Evolutionary conservation across 2,329 filamentous ascomycete genomes (phyloP), one percentile per base, ranked within the genome.

Genomic region (Endocalyx cinctus): DNA sequence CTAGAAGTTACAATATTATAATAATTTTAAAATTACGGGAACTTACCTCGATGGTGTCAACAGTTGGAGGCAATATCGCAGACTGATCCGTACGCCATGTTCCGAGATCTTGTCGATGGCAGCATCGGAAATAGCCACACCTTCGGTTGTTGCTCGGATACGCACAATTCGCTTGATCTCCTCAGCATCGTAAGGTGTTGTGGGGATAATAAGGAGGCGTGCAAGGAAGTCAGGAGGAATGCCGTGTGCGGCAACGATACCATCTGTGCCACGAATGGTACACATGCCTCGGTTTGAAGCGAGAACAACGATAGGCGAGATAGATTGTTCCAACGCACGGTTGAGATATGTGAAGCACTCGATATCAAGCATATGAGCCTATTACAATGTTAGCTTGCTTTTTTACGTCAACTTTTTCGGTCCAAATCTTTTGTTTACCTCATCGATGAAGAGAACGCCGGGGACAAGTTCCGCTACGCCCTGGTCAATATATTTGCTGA

Each of bases 301-400:
- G 41, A 98, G 82, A 47, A 98, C 92, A 41, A 98, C 92, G 55
- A 98, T 95, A 37, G 92, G 92, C 2, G 90, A 90, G 55, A 98
- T 94, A 47, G 82, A 78, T 35, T 87, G 89, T 72, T 98, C 92
- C 48, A 98, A 76, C n/a, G 92, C 92, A 57, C 89, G 86, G 72
- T 97, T 97, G 55, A 98, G 81, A 66, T 96, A 98, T 48, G 92
- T 97, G 68, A 97, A 98, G 70, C 89, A 94, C 70, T 98, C 92
- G 50, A 98, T 84, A 62, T 98, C 92, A 51, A 98, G 87, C 92
- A 98, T 98, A 70, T 98, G 90, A 40, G 94, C 90, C 88, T 94
- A 51, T 35, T 45, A 38, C 48, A 36, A 33, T 33, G 39, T 46
- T 32, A 31, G 41, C 33, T 27, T 45, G 25, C 25, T 39, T 28